Evolutionary conservation across 2,329 filamentous ascomycete genomes (phyloP).

Genomic region (Pseudocercospora fuligena): DNA sequence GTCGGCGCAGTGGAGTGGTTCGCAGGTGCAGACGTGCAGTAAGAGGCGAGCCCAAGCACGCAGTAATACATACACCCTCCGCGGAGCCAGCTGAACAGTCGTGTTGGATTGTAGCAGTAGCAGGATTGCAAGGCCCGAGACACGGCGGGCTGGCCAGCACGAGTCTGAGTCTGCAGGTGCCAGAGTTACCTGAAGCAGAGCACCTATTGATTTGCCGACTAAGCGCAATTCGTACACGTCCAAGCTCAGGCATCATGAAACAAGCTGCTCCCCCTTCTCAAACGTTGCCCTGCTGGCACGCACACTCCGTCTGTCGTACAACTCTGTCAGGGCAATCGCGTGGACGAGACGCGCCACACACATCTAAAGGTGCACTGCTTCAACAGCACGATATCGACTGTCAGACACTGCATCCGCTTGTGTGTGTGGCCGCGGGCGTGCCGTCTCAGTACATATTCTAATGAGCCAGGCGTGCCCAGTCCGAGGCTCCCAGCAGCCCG

Average conservation of each 20-base stretch:
- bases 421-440: neutral
- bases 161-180: neutral
- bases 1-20: neutral
- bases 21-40: neutral
- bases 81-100: no score
- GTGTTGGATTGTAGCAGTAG: no score
- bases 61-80: no score
- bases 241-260: neutral
- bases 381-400: neutral
- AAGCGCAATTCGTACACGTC: neutral
- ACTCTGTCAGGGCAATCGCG: constrained; percentile 16
- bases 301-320: neutral
- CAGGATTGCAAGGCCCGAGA: no score
- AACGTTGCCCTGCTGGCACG: neutral
- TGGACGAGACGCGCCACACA: constrained; percentile 4
- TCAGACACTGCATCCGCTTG: neutral
- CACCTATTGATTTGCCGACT: neutral
- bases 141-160: no score
- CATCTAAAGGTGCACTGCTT: neutral
- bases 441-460: neutral
- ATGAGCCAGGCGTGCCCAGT: neutral
- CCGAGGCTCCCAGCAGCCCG: neutral
- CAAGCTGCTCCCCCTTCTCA: neutral
- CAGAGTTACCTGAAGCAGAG: neutral
- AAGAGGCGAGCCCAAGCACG: neutral